Evolutionary conservation across 371 early-diverging fungal species (phyloP).

Genomic region (Lichtheimia corymbifera): DNA sequence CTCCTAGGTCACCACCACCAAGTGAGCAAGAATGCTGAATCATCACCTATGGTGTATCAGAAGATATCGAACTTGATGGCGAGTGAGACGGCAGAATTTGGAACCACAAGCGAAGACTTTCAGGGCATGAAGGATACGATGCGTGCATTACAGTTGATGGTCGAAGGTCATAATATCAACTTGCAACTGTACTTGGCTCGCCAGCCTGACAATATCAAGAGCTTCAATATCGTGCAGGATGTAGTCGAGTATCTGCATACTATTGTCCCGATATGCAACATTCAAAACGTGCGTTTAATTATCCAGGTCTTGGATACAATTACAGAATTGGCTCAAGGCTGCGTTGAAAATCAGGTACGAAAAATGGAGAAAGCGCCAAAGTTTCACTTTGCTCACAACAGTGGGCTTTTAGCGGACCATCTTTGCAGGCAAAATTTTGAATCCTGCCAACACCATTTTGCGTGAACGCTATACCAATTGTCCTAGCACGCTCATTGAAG

Average conservation of each 20-base stretch:
- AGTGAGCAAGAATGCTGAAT: conserved; percentile 5
- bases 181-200: conserved; percentile 54
- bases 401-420: conserved; percentile 41
- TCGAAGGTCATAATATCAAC: conserved; percentile 57
- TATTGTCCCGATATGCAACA: conserved; percentile 45
- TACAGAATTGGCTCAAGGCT: conserved; percentile 57
- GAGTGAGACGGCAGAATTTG: conserved; percentile 30
- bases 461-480: conserved; percentile 35
- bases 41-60: conserved; percentile 20
- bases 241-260: conserved; percentile 59
- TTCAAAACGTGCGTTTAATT: conserved; percentile 43
- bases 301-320: conserved; percentile 61
- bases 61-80: conserved; percentile 30
- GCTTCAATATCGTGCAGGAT: conserved; percentile 56
- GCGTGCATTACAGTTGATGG: conserved; percentile 56
- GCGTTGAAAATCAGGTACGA: conserved; percentile 34
- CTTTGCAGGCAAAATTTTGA: conserved; percentile 54
- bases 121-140: conserved; percentile 47
- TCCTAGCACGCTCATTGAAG: conserved; percentile 27
- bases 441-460: conserved; percentile 52
- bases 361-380: not conserved
- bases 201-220: conserved; percentile 61
- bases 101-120: conserved; percentile 35
- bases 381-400: conserved; percentile 13
- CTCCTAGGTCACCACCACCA: not conserved